A percentile compares a stretch with the other conserved stretches of the same genome.
Conservation (phyloP, 345 rosid genomes). For the Rhodamnia argentea region DNA sequence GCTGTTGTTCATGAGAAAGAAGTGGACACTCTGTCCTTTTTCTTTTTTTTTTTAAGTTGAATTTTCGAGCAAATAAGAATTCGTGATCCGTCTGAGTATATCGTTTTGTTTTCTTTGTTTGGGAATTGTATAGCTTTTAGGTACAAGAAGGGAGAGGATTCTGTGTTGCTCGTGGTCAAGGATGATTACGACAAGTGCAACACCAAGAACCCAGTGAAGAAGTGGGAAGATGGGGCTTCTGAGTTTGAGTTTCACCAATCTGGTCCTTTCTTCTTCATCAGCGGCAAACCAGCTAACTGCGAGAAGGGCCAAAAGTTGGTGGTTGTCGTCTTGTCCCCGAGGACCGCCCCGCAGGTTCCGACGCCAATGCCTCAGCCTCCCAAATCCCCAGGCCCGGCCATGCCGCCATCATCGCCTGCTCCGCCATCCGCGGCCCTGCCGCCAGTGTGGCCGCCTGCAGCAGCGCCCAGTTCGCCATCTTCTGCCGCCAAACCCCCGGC, state of each 20-base stretch:
- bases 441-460: not conserved
- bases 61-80: not conserved
- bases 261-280: conserved; percentile 12
- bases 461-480: not conserved
- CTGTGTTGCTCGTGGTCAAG: conserved; percentile 6
- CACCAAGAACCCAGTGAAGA: conserved; percentile 1
- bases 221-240: conserved; percentile 2
- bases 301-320: conserved; percentile 8
- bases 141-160: conserved; percentile 4
- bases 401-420: not conserved
- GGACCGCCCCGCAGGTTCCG: not conserved
- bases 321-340: not conserved
- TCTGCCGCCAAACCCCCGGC: not conserved
- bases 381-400: not conserved
- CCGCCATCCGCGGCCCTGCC: not conserved
- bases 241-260: conserved; percentile 1
- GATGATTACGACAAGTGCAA: conserved; percentile 7
- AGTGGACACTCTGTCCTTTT: too few species aligned
- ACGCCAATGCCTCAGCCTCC: not conserved
- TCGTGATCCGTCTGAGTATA: not conserved
- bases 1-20: not conserved
- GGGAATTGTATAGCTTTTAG: not conserved
- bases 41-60: too few species aligned
- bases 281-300: conserved; percentile 6
- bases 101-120: not conserved